Base-by-base conservation (phyloP, 1,139 yeast genomes). In the Taphrina deformans region DNA sequence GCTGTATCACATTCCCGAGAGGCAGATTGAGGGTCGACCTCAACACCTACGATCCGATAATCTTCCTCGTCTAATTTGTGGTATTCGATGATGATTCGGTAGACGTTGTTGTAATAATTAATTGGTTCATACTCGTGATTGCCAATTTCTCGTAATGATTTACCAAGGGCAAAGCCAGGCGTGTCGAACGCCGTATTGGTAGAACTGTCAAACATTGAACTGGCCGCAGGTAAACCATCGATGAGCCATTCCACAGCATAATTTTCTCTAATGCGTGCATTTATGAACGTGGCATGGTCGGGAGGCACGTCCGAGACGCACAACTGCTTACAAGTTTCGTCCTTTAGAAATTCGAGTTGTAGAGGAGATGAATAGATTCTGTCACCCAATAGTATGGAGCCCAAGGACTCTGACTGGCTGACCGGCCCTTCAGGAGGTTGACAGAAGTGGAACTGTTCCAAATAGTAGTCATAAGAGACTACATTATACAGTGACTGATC, bases 221-320 rank as follows among this genome's bases (percentile, higher is more conserved):
- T 76, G 2, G 96, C 96, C 21, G 93, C 96, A 23, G 99, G 99
- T 70, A 93, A 82, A 1, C 98, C 97, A 75, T 93, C 99, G 68
- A 93, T 79, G 65, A 92, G 80, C 99, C 98, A 93, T 74, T 93
- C 92, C 75, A 89, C 89, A 73, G 83, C 84, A 75, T 89, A 93
- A 4, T 93, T 92, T 61, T 91, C 90, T 70, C 85, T 81, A 70
- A 93, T 88, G 72, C 88, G 83, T 71, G 88, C 82, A 74, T 86
- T 86, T 59, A 91, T 89, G 73, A 91, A 91, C 2, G 80, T 80
- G 0, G 90, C 82, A 73, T 90, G 96, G 5, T 83, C 75, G 38
- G 82, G 81, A 41, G 86, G 80, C 74, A 89, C 90, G 2, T 71
- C 71, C 1, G 81, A 72, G 1, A 80, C 71, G 77, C 99, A 93